phyloP scores from a whole-genome alignment of 192 early-diverging fungal genomes.

The Radiomyces spectabilis region DNA sequence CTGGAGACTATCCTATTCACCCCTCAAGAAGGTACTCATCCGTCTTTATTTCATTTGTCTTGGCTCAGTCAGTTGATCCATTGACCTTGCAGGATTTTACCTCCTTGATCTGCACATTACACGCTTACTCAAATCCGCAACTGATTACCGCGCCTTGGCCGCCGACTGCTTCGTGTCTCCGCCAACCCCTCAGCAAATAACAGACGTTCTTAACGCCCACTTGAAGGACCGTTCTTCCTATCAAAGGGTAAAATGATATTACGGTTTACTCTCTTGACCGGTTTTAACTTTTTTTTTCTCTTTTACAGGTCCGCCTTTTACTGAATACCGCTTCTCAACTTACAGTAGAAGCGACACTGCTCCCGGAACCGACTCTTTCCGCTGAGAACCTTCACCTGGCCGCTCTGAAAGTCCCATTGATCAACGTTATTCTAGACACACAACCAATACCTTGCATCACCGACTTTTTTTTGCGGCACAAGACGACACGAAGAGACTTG shows the following conservation, averaged over 20 bases:
- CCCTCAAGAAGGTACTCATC: conserved; percentile 5
- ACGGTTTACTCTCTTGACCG: too few species aligned
- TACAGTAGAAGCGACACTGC: conserved; percentile 7
- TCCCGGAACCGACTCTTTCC: background rate
- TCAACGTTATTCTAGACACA: conserved; percentile 33
- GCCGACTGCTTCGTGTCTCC: background rate
- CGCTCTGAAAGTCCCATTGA: background rate
- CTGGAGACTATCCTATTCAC: conserved; percentile 14
- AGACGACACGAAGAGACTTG: conserved; percentile 42
- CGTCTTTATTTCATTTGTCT: background rate
- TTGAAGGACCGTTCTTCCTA: too few species aligned
- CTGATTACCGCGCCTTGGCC: background rate
- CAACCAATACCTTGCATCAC: conserved; percentile 12
- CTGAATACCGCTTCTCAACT: background rate
- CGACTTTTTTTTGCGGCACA: conserved; percentile 37
- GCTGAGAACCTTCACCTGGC: background rate
- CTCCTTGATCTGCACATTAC: conserved; percentile 6
- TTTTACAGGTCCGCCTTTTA: conserved; percentile 16
- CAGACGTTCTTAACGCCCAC: background rate
- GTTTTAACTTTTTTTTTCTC: background rate
- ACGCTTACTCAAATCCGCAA: background rate
- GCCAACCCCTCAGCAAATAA: background rate
- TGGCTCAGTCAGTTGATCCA: too few species aligned
- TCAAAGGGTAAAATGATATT: too few species aligned
- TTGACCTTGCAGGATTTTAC: conserved; percentile 21